Evolutionary conservation across 2,329 filamentous ascomycete species (phyloP), one percentile per base, ranked within the genome.

Genomic region (Curvularia spicifera): DNA sequence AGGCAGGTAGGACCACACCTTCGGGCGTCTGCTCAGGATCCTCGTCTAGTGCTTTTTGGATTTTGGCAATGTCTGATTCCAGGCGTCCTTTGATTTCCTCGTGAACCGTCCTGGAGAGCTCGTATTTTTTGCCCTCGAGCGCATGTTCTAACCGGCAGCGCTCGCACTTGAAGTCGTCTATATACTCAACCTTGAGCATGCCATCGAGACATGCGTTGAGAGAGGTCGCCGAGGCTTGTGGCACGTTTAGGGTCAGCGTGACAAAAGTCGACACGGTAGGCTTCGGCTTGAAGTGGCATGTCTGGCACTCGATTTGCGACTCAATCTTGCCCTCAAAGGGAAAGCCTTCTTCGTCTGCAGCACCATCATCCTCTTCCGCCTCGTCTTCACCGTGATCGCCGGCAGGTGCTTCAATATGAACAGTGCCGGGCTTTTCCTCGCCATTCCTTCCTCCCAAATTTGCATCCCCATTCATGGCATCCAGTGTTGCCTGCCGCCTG

Each of bases 91-190:
- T 84, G 63, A 84, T 48, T 12, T 70, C 59, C 3, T 52, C 43
- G 22, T 69, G 53, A 20, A 60, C 63, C 1, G 69, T 60, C 22
- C 80, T 84, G 33, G 80, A 77, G 33, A 89, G 73, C 62, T 92
- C 87, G 6, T 82, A 79, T 61, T 86, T 80, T 63, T 91, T 85
- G 50, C 84, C 78, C 29, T 87, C 81, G 52, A 91, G 79, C 4
- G 93, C 93, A 75, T 97, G 90, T 43, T 91, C 78, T n/a, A 99
- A 82, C 22, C 93, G 87, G 73, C 95, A 99, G 78, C 88, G 91
- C 70, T 97, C 95, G 79, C 95, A 99, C 67, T 91, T 93, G 82
- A 96, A 99, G 74, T 97, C 95, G 63, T 98, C 94, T 65, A 99
- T 97, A 74, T 93, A 90, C 76, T 99, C 95, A 0, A 91, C 92